These are phyloP conservation scores for Canariomyces notabilis DNA, from an alignment of 2,329 filamentous ascomycete genomes.

Conservation along the genomic window DNA sequence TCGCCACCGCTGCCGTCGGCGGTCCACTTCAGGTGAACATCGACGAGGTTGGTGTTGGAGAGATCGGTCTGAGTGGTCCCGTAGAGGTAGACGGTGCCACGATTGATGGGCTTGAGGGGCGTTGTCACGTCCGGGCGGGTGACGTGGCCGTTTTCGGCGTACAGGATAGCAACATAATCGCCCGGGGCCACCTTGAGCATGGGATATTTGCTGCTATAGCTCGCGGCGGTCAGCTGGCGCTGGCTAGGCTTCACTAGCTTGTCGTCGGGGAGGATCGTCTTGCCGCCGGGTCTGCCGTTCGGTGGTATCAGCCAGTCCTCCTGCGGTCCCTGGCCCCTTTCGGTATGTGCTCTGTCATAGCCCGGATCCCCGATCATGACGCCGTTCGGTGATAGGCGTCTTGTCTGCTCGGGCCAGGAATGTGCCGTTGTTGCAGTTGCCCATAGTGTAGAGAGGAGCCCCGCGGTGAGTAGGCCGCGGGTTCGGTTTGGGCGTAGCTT, in stretches of 20 bases:
- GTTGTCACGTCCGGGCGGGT: slow-evolving; percentile 47
- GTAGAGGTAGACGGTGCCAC: slow-evolving; percentile 71
- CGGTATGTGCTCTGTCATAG: slow-evolving; percentile 66
- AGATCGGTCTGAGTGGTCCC: slow-evolving; percentile 57
- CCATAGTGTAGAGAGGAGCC: slow-evolving; percentile 31
- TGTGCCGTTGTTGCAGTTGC: slow-evolving; percentile 49
- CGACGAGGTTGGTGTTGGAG: slow-evolving; percentile 41
- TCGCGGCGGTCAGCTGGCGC: slow-evolving; percentile 40
- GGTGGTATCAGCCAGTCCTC: slow-evolving; percentile 5
- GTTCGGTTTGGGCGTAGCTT: slow-evolving; percentile 5
- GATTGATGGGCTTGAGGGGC: slow-evolving; percentile 57
- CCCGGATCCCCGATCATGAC: slow-evolving; percentile 66
- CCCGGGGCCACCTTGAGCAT: slow-evolving; percentile 57
- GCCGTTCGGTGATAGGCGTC: slow-evolving; percentile 66
- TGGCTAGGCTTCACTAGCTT: slow-evolving; percentile 62
- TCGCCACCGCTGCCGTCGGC: slow-evolving; percentile 75
- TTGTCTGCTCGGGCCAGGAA: slow-evolving; percentile 77
- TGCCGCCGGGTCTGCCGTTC: slow-evolving; percentile 46
- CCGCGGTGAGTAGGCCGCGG: slow-evolving; percentile 11
- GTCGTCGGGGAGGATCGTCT: slow-evolving; percentile 44
- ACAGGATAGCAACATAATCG: slow-evolving; percentile 61
- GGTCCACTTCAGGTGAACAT: slow-evolving; percentile 77
- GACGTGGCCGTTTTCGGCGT: slow-evolving; percentile 74
- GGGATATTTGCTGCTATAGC: slow-evolving; percentile 55
- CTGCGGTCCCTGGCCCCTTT: slow-evolving; percentile 48